A percentile compares a stretch with the other conserved stretches of the same genome.
These are phyloP conservation scores for Fraxinus nigra DNA, from an alignment of 305 asterid species.

Conservation along the genomic window DNA sequence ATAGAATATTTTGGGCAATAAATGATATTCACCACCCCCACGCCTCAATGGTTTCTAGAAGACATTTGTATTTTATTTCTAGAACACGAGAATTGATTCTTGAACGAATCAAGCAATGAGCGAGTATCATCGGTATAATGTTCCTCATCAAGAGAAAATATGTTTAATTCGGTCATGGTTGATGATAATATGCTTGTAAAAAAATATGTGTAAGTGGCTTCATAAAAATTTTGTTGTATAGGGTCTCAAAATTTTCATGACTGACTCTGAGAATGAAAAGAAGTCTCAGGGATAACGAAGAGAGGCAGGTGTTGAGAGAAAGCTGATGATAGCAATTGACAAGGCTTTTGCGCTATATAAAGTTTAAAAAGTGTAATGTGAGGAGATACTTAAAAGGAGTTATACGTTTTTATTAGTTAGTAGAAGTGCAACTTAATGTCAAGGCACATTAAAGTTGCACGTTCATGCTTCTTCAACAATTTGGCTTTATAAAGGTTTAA, in stretches of 20 bases:
- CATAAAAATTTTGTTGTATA: no score
- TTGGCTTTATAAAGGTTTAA: not conserved
- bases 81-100: not conserved
- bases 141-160: no score
- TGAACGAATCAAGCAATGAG: not conserved
- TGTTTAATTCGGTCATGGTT: not conserved
- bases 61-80: not conserved
- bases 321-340: not conserved
- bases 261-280: no score
- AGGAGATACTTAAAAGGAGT: not conserved
- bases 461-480: not conserved
- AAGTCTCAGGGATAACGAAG: not conserved
- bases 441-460: not conserved
- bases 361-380: not conserved
- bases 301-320: not conserved
- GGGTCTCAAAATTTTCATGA: no score
- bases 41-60: no score
- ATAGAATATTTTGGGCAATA: not conserved
- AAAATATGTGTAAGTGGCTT: no score
- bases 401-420: not conserved
- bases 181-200: not conserved
- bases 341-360: not conserved
- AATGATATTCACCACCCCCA: not conserved
- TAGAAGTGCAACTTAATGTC: not conserved
- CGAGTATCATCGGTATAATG: not conserved